Evolutionary conservation across 192 early-diverging fungal genomes (phyloP).

Genomic region (Linderina pennispora): DNA sequence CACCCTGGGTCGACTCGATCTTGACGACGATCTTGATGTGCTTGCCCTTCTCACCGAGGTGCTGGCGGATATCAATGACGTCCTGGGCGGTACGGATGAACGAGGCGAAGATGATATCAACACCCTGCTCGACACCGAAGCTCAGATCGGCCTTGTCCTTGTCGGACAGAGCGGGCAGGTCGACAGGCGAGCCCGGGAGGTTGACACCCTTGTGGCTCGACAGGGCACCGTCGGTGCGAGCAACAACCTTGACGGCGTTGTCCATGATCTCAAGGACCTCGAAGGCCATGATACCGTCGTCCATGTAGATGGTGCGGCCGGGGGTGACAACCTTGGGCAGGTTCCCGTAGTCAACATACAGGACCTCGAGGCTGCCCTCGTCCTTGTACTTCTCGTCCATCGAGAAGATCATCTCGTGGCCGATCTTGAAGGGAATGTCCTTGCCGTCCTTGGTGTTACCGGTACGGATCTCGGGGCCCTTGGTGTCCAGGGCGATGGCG

Average conservation of each 20-base stretch:
- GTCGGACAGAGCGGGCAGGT: slow-evolving; percentile 91
- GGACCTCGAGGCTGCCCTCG: slow-evolving; percentile 54
- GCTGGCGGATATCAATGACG: slow-evolving; percentile 78
- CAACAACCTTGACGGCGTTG: slow-evolving; percentile 60
- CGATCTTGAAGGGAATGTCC: slow-evolving; percentile 66
- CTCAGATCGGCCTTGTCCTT: slow-evolving; percentile 88
- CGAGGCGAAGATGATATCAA: slow-evolving; percentile 94
- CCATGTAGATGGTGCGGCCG: slow-evolving; percentile 78
- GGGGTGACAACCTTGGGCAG: slow-evolving; percentile 66
- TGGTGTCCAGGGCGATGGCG: slow-evolving; percentile 78
- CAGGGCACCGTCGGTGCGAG: slow-evolving; percentile 80
- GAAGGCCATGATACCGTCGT: slow-evolving; percentile 95
- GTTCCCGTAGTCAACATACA: slow-evolving; percentile 82
- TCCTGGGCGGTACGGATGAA: slow-evolving; percentile 94
- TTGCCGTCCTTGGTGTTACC: slow-evolving; percentile 69
- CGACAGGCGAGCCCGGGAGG: slow-evolving; percentile 82
- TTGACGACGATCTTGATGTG: slow-evolving; percentile 94
- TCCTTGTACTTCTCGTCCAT: slow-evolving; percentile 58
- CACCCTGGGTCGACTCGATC: slow-evolving; percentile 97
- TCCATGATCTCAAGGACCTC: slow-evolving; percentile 69
- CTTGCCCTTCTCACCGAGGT: slow-evolving; percentile 75
- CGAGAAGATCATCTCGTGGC: slow-evolving; percentile 76
- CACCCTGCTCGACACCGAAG: slow-evolving; percentile 91
- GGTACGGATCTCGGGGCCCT: slow-evolving; percentile 85
- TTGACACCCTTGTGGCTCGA: slow-evolving; percentile 96